Evolutionary conservation across 2,329 filamentous ascomycete species (phyloP).

Genomic region (Phialophora macrospora): DNA sequence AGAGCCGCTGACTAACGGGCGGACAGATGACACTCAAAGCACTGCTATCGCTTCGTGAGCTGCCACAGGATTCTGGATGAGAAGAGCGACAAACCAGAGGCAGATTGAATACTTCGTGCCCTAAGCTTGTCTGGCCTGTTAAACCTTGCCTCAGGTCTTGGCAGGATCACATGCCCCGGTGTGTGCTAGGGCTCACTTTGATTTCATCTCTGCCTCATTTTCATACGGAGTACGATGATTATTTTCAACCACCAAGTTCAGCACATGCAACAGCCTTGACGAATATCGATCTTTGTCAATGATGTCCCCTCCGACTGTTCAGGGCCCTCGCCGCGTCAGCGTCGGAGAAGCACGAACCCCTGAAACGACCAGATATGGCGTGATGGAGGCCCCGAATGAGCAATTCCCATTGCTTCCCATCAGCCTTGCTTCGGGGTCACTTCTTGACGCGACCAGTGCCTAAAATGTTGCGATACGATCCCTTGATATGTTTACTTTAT

Average conservation of each 20-base stretch:
- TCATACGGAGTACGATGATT: too few species aligned
- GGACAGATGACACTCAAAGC: background rate
- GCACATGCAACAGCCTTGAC: background rate
- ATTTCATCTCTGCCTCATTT: background rate
- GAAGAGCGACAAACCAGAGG: background rate
- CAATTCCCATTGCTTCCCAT: slow-evolving; percentile 19
- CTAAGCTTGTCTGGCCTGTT: too few species aligned
- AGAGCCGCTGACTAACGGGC: slow-evolving; percentile 6
- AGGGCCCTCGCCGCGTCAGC: background rate
- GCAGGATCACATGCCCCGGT: background rate
- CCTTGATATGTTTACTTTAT: slow-evolving; percentile 6
- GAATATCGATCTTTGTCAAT: background rate
- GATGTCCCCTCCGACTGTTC: background rate
- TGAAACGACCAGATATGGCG: slow-evolving; percentile 24
- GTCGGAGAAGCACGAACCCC: slow-evolving; percentile 6
- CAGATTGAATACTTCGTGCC: too few species aligned
- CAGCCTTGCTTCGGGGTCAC: background rate
- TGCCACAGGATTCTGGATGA: background rate
- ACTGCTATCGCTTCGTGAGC: background rate
- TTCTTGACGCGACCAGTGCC: slow-evolving; percentile 14
- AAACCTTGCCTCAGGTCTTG: background rate
- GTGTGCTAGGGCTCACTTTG: background rate
- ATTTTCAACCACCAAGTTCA: background rate
- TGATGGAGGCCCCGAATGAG: slow-evolving; percentile 28
- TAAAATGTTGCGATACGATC: slow-evolving; percentile 19